Base-by-base conservation (phyloP, 2,329 filamentous ascomycete species). In the Graphium sp. region DNA sequence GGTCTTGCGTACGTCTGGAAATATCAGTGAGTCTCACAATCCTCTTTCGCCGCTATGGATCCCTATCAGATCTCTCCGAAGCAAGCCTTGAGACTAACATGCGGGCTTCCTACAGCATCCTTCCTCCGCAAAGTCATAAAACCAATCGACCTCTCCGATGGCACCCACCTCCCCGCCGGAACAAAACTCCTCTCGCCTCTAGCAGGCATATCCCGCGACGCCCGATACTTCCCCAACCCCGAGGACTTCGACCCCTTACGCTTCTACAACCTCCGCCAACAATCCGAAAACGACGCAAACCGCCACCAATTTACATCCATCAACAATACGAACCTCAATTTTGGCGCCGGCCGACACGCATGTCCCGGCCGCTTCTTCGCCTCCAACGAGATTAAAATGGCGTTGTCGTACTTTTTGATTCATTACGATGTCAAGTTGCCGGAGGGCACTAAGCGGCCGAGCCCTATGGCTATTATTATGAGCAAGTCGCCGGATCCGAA, bases 351-450 rank as follows among this genome's bases (percentile, higher is more conserved):
- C 21, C 53, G 53, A 35, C 55, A 60, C 34, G 55, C 59, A 4
- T 62, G 59, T 26, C 59, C 59, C 0, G 59, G 59, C 3, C 48
- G 59, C 8, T 62, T 61, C 44, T 60, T 62, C 36, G 58, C 56
- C 10, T 42, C 47, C 16, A 55, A 57, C 35, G 53, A 54, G 39
- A 53, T 61, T 35, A 60, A 62, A 45, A 45, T 59, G 36, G 41
- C 57, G 25, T 35, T 61, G 28, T 48, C 52, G 0, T 49, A 51
- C 33, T 45, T 56, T 21, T 38, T 61, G n/a, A 42, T 58, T 26
- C 45, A 49, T 34, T 61, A 56, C 32, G 56, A 61, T 17, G 43
- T 56, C 19, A 46, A 46, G 22, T 43, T 59, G 5, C 47, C 48
- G 35, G 38, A 47, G 5, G 56, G 55, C 13, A 43, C 52, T 33